Conservation (phyloP, 2,329 filamentous ascomycete species). For the Didymella segeticola region DNA sequence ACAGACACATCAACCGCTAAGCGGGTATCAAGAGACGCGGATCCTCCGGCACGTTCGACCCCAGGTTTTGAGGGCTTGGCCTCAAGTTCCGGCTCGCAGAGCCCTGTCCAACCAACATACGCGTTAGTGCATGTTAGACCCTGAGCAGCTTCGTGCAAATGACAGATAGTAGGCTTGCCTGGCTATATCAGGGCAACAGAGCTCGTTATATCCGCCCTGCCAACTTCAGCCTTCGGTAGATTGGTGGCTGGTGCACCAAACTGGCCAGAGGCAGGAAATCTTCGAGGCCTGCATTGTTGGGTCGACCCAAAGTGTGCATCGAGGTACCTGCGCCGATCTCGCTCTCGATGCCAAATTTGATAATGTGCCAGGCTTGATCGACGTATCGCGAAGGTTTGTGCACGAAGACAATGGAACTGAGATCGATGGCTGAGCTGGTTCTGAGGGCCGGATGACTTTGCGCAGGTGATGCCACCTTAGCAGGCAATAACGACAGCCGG, state of each 20-base stretch:
- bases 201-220: neutral
- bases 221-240: slow-evolving; percentile 1
- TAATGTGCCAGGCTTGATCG: neutral
- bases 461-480: slow-evolving; percentile 10
- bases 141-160: neutral
- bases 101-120: neutral
- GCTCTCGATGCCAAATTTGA: neutral
- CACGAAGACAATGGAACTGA: neutral
- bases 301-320: neutral
- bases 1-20: neutral
- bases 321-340: neutral
- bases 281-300: neutral
- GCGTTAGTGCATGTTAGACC: neutral
- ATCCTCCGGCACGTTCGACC: neutral
- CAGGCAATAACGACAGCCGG: slow-evolving; percentile 24
- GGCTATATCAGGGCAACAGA: neutral
- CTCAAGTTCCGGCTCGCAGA: neutral
- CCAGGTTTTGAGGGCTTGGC: slow-evolving; percentile 7
- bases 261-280: neutral
- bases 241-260: slow-evolving; percentile 2
- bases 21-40: neutral
- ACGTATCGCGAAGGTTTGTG: neutral
- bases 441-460: slow-evolving; percentile 1
- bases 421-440: neutral
- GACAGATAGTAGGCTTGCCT: slow-evolving; percentile 5